phyloP scores from a whole-genome alignment of 352 stramenopile species.

The Phytophthora boehmeriae region DNA sequence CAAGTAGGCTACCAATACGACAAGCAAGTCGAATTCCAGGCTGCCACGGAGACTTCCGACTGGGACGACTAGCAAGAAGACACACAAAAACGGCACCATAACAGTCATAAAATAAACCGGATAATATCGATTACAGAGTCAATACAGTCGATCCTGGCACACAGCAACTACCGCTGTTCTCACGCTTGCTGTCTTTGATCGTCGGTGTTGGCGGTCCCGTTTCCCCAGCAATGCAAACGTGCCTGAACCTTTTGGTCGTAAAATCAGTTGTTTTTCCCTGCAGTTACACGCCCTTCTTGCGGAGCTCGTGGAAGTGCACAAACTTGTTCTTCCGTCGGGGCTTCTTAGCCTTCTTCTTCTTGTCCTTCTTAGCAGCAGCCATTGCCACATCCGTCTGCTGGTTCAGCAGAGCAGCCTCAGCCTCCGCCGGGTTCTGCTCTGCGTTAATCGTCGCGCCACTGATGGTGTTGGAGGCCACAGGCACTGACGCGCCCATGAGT shows the following conservation, averaged over 20 bases:
- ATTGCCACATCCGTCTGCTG: slow-evolving; percentile 44
- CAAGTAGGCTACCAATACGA: slow-evolving; percentile 70
- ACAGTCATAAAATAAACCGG: slow-evolving; percentile 59
- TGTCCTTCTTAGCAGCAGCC: slow-evolving; percentile 54
- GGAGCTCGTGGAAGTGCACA: slow-evolving; percentile 85
- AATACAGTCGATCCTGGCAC: slow-evolving; percentile 30
- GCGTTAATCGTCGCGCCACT: slow-evolving; percentile 47
- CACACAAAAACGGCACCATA: slow-evolving; percentile 9
- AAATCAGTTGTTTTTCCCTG: not conserved
- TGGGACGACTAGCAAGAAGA: slow-evolving; percentile 54
- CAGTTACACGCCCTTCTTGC: slow-evolving; percentile 87
- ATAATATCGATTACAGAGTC: slow-evolving; percentile 50
- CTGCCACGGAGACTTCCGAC: slow-evolving; percentile 52
- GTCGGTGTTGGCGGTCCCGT: slow-evolving; percentile 19
- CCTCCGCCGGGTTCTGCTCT: slow-evolving; percentile 39
- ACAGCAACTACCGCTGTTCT: slow-evolving; percentile 2
- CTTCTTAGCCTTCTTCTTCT: slow-evolving; percentile 67
- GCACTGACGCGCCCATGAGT: slow-evolving; percentile 63
- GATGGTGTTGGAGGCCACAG: slow-evolving; percentile 46
- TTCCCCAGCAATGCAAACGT: slow-evolving; percentile 3
- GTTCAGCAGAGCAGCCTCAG: slow-evolving; percentile 58
- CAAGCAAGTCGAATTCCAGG: slow-evolving; percentile 63
- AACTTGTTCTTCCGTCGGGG: slow-evolving; percentile 78
- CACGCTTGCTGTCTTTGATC: slow-evolving; percentile 14
- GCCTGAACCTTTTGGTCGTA: not conserved